Conservation (phyloP, 371 early-diverging fungal species). For the Vairimorpha apis region DNA sequence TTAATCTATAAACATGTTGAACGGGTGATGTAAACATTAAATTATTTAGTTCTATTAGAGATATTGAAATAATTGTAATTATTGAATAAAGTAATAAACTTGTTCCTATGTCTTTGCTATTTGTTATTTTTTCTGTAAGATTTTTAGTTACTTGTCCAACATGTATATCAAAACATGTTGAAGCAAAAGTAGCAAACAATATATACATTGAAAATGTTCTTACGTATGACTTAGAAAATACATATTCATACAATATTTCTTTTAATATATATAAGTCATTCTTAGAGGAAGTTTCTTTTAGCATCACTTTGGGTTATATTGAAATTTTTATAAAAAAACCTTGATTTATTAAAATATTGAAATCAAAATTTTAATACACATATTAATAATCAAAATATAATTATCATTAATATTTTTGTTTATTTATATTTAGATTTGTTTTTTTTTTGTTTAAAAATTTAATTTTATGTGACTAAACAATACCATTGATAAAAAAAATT, state of each 20-base stretch:
- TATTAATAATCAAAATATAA: no score
- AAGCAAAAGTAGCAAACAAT: background rate
- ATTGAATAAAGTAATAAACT: background rate
- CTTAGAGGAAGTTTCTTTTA: background rate
- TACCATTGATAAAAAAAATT: no score
- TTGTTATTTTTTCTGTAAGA: background rate
- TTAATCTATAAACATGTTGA: slow-evolving; percentile 47
- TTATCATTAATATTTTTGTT: no score
- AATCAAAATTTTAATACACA: no score
- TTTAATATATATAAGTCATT: background rate
- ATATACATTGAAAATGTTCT: background rate
- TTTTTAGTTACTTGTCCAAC: background rate
- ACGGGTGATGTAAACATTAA: slow-evolving; percentile 46
- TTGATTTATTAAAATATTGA: no score
- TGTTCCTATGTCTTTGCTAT: background rate
- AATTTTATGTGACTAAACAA: no score
- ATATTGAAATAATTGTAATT: slow-evolving; percentile 18
- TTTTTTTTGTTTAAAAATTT: no score
- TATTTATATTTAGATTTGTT: no score
- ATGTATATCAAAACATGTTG: background rate
- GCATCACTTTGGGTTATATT: no score
- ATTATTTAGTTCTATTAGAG: slow-evolving; percentile 41
- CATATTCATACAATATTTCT: background rate
- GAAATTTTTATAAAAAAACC: no score
- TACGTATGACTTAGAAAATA: background rate